Percentiles rank a stretch among this genome's conserved stretches.
These are phyloP conservation scores for Hyaloperonospora brassicae DNA, from an alignment of 352 stramenopile genomes.

Conservation along the genomic window DNA sequence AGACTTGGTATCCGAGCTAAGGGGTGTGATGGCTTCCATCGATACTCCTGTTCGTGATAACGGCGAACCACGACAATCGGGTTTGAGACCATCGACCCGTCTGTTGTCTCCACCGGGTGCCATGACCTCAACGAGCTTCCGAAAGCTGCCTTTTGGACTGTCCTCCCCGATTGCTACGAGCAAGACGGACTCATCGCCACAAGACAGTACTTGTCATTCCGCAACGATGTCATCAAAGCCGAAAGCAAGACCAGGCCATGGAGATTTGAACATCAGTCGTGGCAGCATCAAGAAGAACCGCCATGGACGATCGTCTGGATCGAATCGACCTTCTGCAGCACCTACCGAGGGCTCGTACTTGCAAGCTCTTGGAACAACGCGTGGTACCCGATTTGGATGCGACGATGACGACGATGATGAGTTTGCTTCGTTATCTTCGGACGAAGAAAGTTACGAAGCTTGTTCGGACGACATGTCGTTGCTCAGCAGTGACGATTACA, in stretches of 20 bases:
- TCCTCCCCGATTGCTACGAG: slow-evolving; percentile 5
- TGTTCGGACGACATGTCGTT: slow-evolving; percentile 30
- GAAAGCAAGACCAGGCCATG: slow-evolving; percentile 5
- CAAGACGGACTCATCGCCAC: slow-evolving; percentile 7
- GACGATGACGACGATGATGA: slow-evolving; percentile 19
- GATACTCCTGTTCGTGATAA: slow-evolving; percentile 33
- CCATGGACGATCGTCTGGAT: neutral
- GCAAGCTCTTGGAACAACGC: slow-evolving; percentile 24
- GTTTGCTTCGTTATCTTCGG: slow-evolving; percentile 22
- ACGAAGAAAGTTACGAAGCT: slow-evolving; percentile 30
- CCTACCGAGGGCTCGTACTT: slow-evolving; percentile 20
- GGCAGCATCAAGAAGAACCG: slow-evolving; percentile 8
- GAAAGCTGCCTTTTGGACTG: slow-evolving; percentile 1
- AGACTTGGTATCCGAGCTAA: slow-evolving; percentile 47
- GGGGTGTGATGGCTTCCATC: slow-evolving; percentile 61
- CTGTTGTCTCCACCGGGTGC: slow-evolving; percentile 7
- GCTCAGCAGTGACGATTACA: slow-evolving; percentile 25
- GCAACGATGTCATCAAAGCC: slow-evolving; percentile 6
- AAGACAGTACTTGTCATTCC: slow-evolving; percentile 8
- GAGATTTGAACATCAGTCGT: slow-evolving; percentile 12
- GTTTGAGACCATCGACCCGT: slow-evolving; percentile 22
- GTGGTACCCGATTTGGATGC: slow-evolving; percentile 16
- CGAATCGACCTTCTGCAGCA: slow-evolving; percentile 11
- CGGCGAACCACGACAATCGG: slow-evolving; percentile 19
- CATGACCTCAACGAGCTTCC: slow-evolving; percentile 14